phyloP scores from a whole-genome alignment of 169 alveolate species.

The Eimeria praecox region DNA sequence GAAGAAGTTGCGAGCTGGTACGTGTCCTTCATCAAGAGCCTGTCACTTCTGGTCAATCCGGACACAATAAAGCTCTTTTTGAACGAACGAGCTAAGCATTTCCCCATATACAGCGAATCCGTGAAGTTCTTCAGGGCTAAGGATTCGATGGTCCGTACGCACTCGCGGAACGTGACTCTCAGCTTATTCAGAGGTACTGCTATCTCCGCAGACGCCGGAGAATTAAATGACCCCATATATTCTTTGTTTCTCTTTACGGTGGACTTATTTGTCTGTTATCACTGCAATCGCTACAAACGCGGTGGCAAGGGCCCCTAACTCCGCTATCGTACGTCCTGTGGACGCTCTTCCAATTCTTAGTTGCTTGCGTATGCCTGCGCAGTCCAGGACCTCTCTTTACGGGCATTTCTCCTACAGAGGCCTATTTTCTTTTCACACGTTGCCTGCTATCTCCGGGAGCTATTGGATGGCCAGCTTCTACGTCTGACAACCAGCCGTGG shows the following conservation, averaged over 20 bases:
- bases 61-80: slow-evolving; percentile 79
- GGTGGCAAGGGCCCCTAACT: neutral
- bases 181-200: slow-evolving; percentile 71
- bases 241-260: neutral
- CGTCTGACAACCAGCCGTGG: slow-evolving; percentile 13
- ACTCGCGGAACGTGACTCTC: slow-evolving; percentile 78
- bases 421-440: slow-evolving; percentile 78
- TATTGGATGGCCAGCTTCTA: slow-evolving; percentile 49
- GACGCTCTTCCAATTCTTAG: neutral
- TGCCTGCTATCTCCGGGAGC: slow-evolving; percentile 79
- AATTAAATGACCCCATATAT: neutral
- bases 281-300: neutral
- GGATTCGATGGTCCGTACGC: slow-evolving; percentile 83
- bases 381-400: slow-evolving; percentile 72
- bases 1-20: slow-evolving; percentile 82
- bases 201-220: neutral
- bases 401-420: slow-evolving; percentile 44
- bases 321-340: neutral
- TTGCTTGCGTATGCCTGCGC: neutral
- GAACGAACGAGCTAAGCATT: slow-evolving; percentile 75
- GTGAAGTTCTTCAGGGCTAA: slow-evolving; percentile 79
- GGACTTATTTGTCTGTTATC: too few relatives aligned
- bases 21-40: slow-evolving; percentile 79
- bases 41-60: slow-evolving; percentile 70
- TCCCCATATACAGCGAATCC: slow-evolving; percentile 78